These are phyloP conservation scores for Saturnispora saitoi DNA, from an alignment of 805 yeast species.

Conservation along the genomic window DNA sequence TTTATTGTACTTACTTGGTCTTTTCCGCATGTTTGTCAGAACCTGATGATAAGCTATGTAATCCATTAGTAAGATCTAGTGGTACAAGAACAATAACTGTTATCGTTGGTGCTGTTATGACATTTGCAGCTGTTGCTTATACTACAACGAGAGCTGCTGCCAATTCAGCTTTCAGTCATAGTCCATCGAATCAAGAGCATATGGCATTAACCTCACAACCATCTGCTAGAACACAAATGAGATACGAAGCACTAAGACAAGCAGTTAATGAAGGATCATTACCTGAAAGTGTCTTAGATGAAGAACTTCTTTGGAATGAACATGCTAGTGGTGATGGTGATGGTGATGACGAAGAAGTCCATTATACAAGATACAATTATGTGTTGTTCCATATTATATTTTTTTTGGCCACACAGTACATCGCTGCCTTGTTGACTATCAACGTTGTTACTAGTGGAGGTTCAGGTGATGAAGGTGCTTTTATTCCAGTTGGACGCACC, in stretches of 20 bases:
- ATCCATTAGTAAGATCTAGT: slow-evolving; percentile 80
- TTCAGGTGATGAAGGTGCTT: slow-evolving; percentile 78
- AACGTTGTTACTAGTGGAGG: slow-evolving; percentile 47
- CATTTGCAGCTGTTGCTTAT: slow-evolving; percentile 91
- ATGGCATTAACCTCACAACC: slow-evolving; percentile 46
- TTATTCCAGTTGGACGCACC: slow-evolving; percentile 94
- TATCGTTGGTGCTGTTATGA: slow-evolving; percentile 84
- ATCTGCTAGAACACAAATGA: slow-evolving; percentile 51
- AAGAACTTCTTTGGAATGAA: slow-evolving; percentile 51
- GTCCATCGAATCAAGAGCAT: slow-evolving; percentile 28
- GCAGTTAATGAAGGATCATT: slow-evolving; percentile 96
- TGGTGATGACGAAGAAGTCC: slow-evolving; percentile 42
- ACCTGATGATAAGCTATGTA: slow-evolving; percentile 89
- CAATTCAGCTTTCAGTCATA: slow-evolving; percentile 52
- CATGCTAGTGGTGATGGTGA: slow-evolving; percentile 19
- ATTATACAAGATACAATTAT: slow-evolving; percentile 72
- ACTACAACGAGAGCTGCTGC: slow-evolving; percentile 97
- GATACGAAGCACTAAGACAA: slow-evolving; percentile 80
- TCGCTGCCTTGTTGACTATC: slow-evolving; percentile 86
- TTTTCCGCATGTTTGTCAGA: slow-evolving; percentile 92
- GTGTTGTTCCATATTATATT: slow-evolving; percentile 84
- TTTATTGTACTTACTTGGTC: slow-evolving; percentile 85
- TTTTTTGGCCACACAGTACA: slow-evolving; percentile 93
- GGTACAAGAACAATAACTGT: slow-evolving; percentile 88
- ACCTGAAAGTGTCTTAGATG: slow-evolving; percentile 85